Conservation (phyloP, 331 rosid genomes). For the Acacia concinna region DNA sequence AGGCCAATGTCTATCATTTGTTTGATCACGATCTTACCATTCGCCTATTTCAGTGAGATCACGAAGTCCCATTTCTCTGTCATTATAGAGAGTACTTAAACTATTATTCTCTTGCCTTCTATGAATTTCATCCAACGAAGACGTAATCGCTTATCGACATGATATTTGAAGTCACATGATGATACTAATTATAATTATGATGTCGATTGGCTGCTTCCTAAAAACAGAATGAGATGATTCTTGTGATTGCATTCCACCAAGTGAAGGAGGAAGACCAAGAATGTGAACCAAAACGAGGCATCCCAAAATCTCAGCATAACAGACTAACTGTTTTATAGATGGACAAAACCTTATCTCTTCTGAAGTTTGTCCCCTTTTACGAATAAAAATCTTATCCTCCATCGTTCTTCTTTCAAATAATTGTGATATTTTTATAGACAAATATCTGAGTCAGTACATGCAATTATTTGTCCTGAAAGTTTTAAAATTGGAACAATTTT, state of each 20-base stretch:
- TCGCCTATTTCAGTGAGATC: background rate
- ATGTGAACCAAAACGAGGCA: constrained; percentile 26
- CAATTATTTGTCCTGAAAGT: no score
- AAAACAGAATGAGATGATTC: constrained; percentile 26
- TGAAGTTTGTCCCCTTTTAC: constrained; percentile 1
- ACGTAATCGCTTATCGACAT: background rate
- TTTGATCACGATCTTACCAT: constrained; percentile 23
- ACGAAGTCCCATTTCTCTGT: background rate
- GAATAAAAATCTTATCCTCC: background rate
- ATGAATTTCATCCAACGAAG: constrained; percentile 14
- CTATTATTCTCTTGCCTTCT: background rate
- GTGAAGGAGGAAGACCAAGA: constrained; percentile 35
- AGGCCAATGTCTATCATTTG: constrained; percentile 24
- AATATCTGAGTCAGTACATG: background rate
- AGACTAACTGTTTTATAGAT: background rate
- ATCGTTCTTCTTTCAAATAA: background rate
- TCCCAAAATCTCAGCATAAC: background rate
- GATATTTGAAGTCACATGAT: constrained; percentile 10
- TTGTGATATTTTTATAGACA: background rate
- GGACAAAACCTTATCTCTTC: background rate
- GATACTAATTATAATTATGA: background rate
- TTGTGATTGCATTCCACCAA: constrained; percentile 24
- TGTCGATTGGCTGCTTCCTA: constrained; percentile 25
- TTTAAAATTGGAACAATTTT: no score
- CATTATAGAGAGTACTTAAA: background rate